Evolutionary conservation across 202 grass and related monocot genomes (phyloP).

Genomic region (Digitaria exilis): DNA sequence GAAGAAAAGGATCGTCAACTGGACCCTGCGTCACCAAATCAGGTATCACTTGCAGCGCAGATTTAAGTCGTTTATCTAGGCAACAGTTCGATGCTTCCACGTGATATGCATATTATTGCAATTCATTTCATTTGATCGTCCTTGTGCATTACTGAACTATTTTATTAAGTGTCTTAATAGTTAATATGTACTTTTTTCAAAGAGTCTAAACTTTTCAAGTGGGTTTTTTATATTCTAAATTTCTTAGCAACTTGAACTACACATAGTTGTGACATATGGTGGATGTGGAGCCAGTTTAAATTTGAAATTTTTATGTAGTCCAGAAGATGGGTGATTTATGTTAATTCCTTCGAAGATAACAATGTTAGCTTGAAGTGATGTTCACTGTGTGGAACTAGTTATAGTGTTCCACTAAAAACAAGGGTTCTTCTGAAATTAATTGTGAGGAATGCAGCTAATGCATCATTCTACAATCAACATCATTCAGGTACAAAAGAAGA

Average conservation of each 20-base stretch:
- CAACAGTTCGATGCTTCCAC: background rate
- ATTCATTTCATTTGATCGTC: background rate
- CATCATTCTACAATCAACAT: background rate
- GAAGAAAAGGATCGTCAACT: constrained; percentile 66
- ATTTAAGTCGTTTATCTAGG: background rate
- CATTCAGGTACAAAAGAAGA: constrained; percentile 92
- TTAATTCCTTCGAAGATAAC: background rate
- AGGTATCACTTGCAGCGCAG: constrained; percentile 51
- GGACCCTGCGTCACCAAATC: constrained; percentile 77
- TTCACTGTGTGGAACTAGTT: background rate
- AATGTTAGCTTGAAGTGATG: background rate
- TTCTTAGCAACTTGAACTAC: background rate
- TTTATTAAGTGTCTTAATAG: background rate
- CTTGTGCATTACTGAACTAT: background rate
- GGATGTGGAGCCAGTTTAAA: background rate
- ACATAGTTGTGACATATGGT: background rate
- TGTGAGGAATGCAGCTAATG: constrained; percentile 26
- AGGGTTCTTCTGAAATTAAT: background rate
- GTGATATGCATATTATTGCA: background rate
- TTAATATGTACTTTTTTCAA: background rate
- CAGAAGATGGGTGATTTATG: background rate
- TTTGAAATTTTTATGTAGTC: background rate
- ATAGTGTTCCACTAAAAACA: background rate
- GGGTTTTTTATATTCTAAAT: background rate
- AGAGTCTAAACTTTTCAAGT: background rate